A percentile compares a stretch with the other conserved stretches of the same genome.
phyloP scores from a whole-genome alignment of 805 yeast species.

The Yarrowia bubula region DNA sequence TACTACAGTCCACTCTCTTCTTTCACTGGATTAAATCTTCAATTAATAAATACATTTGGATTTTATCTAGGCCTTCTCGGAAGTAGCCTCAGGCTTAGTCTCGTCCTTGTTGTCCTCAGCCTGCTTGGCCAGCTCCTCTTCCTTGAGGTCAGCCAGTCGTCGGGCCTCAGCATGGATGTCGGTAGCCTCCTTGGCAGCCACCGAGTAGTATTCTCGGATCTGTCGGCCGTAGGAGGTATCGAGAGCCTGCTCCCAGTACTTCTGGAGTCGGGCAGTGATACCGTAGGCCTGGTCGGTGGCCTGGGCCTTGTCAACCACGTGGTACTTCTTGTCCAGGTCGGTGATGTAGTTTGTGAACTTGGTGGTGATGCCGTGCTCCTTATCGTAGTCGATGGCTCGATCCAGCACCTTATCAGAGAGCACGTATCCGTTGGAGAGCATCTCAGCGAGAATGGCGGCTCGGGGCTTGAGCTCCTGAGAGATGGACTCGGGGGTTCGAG shows the following conservation, averaged over 20 bases:
- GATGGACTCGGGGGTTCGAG: slow-evolving; percentile 47
- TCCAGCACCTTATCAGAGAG: slow-evolving; percentile 60
- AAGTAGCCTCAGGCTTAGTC: background rate
- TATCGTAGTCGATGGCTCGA: slow-evolving; percentile 62
- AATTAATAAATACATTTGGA: background rate
- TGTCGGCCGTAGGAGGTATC: slow-evolving; percentile 51
- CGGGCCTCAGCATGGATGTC: slow-evolving; percentile 74
- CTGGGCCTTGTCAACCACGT: slow-evolving; percentile 54
- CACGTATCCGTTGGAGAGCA: slow-evolving; percentile 69
- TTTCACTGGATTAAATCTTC: background rate
- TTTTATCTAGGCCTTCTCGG: slow-evolving; percentile 18
- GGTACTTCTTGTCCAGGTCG: slow-evolving; percentile 59
- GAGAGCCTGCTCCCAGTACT: slow-evolving; percentile 41
- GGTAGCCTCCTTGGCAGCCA: slow-evolving; percentile 52
- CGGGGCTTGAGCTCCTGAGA: slow-evolving; percentile 77
- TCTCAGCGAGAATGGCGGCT: slow-evolving; percentile 70
- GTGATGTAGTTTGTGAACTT: slow-evolving; percentile 57
- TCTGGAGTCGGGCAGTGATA: slow-evolving; percentile 44
- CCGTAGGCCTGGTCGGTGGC: slow-evolving; percentile 45
- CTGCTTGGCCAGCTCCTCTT: slow-evolving; percentile 24
- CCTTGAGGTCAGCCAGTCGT: slow-evolving; percentile 61
- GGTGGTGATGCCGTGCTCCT: slow-evolving; percentile 57
- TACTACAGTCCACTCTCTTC: no score
- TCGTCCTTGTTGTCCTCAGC: background rate
- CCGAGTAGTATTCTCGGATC: slow-evolving; percentile 59